Base-by-base conservation (phyloP, 306 rosid species). In the Hippophae tibetana region DNA sequence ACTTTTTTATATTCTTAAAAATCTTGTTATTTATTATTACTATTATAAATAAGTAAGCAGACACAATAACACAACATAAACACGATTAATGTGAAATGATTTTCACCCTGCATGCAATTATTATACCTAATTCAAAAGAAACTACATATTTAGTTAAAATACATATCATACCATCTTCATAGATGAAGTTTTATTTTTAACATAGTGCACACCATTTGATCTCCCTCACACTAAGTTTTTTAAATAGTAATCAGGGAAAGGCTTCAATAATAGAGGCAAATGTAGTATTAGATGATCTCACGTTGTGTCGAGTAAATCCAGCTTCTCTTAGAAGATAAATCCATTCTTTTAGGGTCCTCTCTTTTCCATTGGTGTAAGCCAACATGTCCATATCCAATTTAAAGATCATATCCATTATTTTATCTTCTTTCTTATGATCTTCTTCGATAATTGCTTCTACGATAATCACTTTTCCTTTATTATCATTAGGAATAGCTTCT, bases 321-420 rank as follows among this genome's bases (percentile, higher is more conserved):
- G 92, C 90, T 57, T 58, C 62, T 8, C 54, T 49, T 61, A 89
- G 75, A 1, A 89, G 73, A 43, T 71, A 64, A 1, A 60, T 79
- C 92, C 95, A 89, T 27, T 83, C 89, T 8, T 69, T 60, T 3
- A 42, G 10, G 0, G 79, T 88, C 38, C 89, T 67, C 62, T 84
- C 95, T 54, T 76, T 84, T 12, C 95, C 97, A 7, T 55, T 60
- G 0, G 92, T 83, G 31, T 79, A 77, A 0, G 87, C 87, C 79
- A 89, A 78, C 89, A 83, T 78, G 2, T 62, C 66, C 85, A 79
- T 72, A 46, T 89, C 97, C 9, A 81, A 54, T 79, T 66, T 58
- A 69, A 89, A 51, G 6, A 79, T 68, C 18, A 76, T 73, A 6
- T 83, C 81, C 13, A 56, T 52, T 9, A 71, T 51, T 27, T 61